These are phyloP conservation scores for Dendrobium chrysotoxum DNA, from an alignment of 106 monocot genomes.

Conservation along the genomic window DNA sequence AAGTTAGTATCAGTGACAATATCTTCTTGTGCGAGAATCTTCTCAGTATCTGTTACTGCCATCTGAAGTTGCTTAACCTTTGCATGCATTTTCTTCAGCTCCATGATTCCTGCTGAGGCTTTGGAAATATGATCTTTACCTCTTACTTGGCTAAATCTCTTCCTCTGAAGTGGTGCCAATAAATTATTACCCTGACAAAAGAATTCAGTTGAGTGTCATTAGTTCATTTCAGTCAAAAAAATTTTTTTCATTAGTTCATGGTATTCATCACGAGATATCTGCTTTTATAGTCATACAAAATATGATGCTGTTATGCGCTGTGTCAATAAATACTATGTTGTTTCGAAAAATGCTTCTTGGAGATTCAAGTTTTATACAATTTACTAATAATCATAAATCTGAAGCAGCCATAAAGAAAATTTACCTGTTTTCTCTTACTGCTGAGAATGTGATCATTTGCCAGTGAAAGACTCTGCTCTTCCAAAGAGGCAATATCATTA, in stretches of 20 bases:
- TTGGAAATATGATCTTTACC: background rate
- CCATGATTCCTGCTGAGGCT: slow-evolving; percentile 15
- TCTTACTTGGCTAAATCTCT: slow-evolving; percentile 7
- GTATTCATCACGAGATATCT: too few species aligned
- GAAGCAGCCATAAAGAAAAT: background rate
- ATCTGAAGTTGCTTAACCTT: slow-evolving; percentile 39
- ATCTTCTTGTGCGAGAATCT: slow-evolving; percentile 9
- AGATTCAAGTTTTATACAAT: background rate
- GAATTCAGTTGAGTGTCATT: background rate
- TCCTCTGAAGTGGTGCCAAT: slow-evolving; percentile 4
- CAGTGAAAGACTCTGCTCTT: slow-evolving; percentile 30
- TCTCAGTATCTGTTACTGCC: slow-evolving; percentile 13
- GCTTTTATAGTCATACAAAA: background rate
- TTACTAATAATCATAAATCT: background rate
- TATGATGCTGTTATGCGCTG: background rate
- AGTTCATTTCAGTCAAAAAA: background rate
- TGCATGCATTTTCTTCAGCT: slow-evolving; percentile 30
- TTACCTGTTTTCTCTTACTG: slow-evolving; percentile 22
- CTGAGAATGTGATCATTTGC: slow-evolving; percentile 18
- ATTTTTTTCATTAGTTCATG: too few species aligned
- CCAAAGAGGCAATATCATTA: slow-evolving; percentile 28
- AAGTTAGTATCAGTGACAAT: background rate
- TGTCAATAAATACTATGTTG: background rate
- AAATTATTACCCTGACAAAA: slow-evolving; percentile 15
- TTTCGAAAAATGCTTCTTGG: background rate